phyloP scores from a whole-genome alignment of 2,329 filamentous ascomycete genomes.

The Fusarium coicis region DNA sequence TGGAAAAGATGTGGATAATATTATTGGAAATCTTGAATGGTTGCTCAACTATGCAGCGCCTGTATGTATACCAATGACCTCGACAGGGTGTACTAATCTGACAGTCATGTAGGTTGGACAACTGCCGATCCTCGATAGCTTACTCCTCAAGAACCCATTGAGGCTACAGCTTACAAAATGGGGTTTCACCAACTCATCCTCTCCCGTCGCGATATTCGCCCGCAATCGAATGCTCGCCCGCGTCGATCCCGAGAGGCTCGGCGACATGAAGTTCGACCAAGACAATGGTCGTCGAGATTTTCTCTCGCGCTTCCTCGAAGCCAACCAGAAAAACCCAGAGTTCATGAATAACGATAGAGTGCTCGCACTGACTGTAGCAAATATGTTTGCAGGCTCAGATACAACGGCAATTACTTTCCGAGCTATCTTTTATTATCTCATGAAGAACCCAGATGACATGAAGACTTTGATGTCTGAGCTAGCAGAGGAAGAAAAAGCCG shows the following conservation, averaged over 20 bases:
- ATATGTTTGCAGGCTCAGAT: constrained; percentile 36
- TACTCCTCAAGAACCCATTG: constrained; percentile 6
- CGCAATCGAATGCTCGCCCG: background rate
- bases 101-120: background rate
- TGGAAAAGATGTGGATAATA: constrained; percentile 24
- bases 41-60: constrained; percentile 29
- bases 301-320: constrained; percentile 23
- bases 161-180: background rate
- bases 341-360: constrained; percentile 22
- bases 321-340: constrained; percentile 13
- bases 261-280: background rate
- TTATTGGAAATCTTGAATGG: constrained; percentile 28
- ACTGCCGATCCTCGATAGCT: background rate
- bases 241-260: background rate
- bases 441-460: constrained; percentile 48
- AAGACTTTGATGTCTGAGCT: constrained; percentile 68
- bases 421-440: constrained; percentile 24
- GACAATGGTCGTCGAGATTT: background rate
- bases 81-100: background rate
- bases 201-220: background rate
- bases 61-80: background rate
- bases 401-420: constrained; percentile 29
- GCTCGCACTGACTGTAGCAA: constrained; percentile 19
- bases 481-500: constrained; percentile 64
- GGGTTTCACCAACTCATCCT: constrained; percentile 1